Conservation (phyloP, 192 early-diverging fungal genomes). For the Backusella australiensis region DNA sequence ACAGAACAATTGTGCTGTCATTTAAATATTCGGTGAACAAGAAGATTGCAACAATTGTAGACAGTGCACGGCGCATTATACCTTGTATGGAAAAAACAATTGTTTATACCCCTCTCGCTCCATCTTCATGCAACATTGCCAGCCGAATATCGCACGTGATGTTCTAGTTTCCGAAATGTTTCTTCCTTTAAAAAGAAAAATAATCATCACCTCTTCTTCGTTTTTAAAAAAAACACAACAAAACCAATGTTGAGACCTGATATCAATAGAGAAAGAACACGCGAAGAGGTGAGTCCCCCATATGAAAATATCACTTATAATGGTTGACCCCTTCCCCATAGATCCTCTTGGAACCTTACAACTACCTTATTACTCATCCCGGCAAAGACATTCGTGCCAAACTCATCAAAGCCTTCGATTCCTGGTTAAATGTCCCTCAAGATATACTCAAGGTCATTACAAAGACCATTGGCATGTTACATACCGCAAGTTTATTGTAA, state of each 20-base stretch:
- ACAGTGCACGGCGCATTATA: not conserved
- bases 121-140: not conserved
- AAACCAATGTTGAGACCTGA: not conserved
- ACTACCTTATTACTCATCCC: slow-evolving; percentile 80
- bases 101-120: not conserved
- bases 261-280: not conserved
- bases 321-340: slow-evolving; percentile 19
- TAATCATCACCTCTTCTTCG: not conserved
- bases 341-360: slow-evolving; percentile 91
- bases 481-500: slow-evolving; percentile 90
- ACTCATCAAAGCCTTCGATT: slow-evolving; percentile 89
- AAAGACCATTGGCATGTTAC: slow-evolving; percentile 90
- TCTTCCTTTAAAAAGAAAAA: not conserved
- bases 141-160: not conserved
- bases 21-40: too few species aligned
- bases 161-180: not conserved
- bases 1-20: too few species aligned
- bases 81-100: not conserved
- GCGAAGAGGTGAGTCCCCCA: not conserved
- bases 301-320: too few species aligned
- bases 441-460: slow-evolving; percentile 69
- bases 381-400: slow-evolving; percentile 94
- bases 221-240: not conserved
- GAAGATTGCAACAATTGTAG: not conserved
- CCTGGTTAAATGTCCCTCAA: slow-evolving; percentile 79